Evolutionary conservation across 441 rosid species (phyloP), one percentile per base, ranked within the genome.

Genomic region (Jatropha multifida): DNA sequence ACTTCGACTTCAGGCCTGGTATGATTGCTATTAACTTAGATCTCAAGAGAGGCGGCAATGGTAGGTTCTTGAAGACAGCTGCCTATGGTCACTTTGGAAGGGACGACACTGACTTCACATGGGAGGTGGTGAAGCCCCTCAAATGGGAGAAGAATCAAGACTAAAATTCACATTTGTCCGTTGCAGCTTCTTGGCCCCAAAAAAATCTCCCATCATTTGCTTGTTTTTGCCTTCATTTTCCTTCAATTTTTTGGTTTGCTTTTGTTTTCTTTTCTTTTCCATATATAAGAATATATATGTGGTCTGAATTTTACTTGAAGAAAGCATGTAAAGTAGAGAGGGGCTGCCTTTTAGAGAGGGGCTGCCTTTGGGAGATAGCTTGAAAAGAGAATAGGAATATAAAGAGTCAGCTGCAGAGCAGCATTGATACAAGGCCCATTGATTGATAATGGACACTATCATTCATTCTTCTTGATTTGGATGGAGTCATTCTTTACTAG

Each of bases 41-140:
- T 62, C 81, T 85, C 71, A 85, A 80, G 86, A 83, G 86, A 64
- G 88, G 88, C 65, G 86, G 88, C 38, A 85, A 77, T 44, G 77
- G 81, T 48, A 85, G 83, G 83, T 82, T 85, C 79, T 80, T 85
- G 85, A 85, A 85, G 87, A 82, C 85, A n/a, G 87, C 87, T 8
- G 87, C 87, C 60, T 85, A 85, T 63, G 88, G 88, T 4, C 88
- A 85, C 69, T 85, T 85, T 48, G 88, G 88, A 79, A 85, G 88
- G 68, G 86, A 85, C 42, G 78, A 69, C 49, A 5, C 74, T 14
- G 69, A 76, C 63, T 76, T 76, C 7, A 60, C 78, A 48, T 76
- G 78, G 86, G 88, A 85, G 81, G 88, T 83, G 32, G 85, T 83
- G 71, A 85, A 83, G 82, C 82, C 75, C 78, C 74, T 76, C 42